These are phyloP conservation scores for Benincasa hispida DNA, from an alignment of 306 rosid species.

Conservation along the genomic window DNA sequence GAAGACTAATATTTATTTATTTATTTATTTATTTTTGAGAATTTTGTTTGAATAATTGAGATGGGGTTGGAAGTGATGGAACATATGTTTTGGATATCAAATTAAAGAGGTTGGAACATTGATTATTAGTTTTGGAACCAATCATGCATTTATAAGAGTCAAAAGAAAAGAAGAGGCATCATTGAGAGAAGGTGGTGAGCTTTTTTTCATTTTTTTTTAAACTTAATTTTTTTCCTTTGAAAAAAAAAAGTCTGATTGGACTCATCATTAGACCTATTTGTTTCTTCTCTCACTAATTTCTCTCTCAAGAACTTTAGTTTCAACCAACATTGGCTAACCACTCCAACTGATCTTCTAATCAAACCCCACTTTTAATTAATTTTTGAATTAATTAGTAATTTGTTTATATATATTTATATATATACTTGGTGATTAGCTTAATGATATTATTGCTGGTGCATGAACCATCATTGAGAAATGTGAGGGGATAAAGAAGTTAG, in stretches of 20 bases:
- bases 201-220: background rate
- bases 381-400: background rate
- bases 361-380: background rate
- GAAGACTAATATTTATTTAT: background rate
- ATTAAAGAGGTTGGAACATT: background rate
- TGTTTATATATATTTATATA: background rate
- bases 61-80: background rate
- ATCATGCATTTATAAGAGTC: background rate
- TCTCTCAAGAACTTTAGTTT: slow-evolving; percentile 8
- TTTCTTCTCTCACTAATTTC: background rate
- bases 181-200: background rate
- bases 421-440: background rate
- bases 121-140: background rate
- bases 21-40: too few relatives aligned
- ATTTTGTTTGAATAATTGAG: background rate
- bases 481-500: background rate
- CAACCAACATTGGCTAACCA: slow-evolving; percentile 16
- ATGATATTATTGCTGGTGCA: slow-evolving; percentile 5
- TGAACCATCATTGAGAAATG: background rate
- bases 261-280: slow-evolving; percentile 1
- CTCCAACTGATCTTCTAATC: slow-evolving; percentile 14
- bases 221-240: background rate
- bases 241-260: background rate
- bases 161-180: background rate
- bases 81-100: background rate